phyloP scores from a whole-genome alignment of 345 rosid species.

The Eutrema yunnanense region DNA sequence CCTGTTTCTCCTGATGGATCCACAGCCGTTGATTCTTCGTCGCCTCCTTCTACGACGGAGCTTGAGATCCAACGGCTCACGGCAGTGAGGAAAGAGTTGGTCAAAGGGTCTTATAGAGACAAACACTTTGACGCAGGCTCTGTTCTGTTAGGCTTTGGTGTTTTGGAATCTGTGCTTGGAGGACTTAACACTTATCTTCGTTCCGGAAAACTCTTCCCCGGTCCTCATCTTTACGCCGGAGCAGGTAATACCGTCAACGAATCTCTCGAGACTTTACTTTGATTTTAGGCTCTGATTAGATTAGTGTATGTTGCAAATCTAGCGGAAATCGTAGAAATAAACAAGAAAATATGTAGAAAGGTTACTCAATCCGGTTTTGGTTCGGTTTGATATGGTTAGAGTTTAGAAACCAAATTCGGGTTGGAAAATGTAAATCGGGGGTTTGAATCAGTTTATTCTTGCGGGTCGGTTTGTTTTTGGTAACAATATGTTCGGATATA shows the following conservation, averaged over 20 bases:
- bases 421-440: too few relatives aligned
- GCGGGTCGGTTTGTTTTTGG: too few relatives aligned
- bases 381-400: background rate
- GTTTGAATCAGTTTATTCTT: too few relatives aligned
- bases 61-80: constrained; percentile 57
- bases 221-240: constrained; percentile 95
- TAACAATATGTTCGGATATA: too few relatives aligned
- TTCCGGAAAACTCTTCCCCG: constrained; percentile 90
- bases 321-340: background rate
- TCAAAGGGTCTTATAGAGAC: constrained; percentile 47
- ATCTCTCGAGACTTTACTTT: background rate
- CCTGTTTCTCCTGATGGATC: constrained; percentile 61
- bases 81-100: constrained; percentile 44
- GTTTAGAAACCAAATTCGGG: background rate
- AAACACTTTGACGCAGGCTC: constrained; percentile 85
- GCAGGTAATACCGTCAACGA: constrained; percentile 40
- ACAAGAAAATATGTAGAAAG: background rate
- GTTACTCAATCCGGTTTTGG: background rate
- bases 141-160: constrained; percentile 77
- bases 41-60: constrained; percentile 43
- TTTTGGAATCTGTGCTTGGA: constrained; percentile 66
- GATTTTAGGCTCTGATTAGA: background rate
- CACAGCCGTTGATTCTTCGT: constrained; percentile 40
- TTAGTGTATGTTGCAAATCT: background rate
- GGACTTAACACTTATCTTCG: constrained; percentile 83